Base-by-base conservation (phyloP, 192 early-diverging fungal species). In the Helicostylum pulchrum region DNA sequence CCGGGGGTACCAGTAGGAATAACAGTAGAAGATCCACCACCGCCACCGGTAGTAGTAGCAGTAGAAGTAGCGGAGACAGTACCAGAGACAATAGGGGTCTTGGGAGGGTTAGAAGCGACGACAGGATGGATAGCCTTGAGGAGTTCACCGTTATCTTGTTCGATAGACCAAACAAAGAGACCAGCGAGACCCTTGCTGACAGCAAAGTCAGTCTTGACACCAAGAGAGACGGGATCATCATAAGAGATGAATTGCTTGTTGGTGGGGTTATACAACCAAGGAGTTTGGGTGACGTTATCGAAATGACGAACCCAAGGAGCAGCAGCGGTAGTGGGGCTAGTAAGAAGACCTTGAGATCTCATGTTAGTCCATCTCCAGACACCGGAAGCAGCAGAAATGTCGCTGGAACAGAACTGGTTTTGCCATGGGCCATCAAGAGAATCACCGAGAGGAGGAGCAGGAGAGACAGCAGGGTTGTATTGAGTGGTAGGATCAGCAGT, bases 101-200 rank as follows among this genome's bases (percentile, higher is more conserved):
- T 54, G 17, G 65, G 2, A 8, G 62, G 19, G 45, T 62, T 62
- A 10, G 12, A 19, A 20, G 48, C 11, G 32, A 48, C 12, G 3
- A 62, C 47, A 36, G 48, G 17, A 19, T 23, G 15, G 19, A 50
- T 62, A 14, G 70, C 77, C 43, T 65, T 36, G 7, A 88, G 53
- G 34, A 90, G 68, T 70, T 89, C 88, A 66, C 83, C 83, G 51
- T 87, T 81, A 34, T 90, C 88, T 62, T 88, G 84, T 50, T 83
- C 82, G 15, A 89, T 51, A 12, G 77, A 78, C 87, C 88, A 90
- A 14, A 87, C 64, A 83, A 90, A 88, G 23, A 79, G 57, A 4
- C 88, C 88, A 17, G 76, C 83, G 15, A 92, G 68, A 7, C 77
- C 78, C 51, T 83, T 76, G 15, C 61, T 54, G 17, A 65, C 63